phyloP scores from a whole-genome alignment of 2,329 filamentous ascomycete genomes.

The Fusarium tanahbumbuense region DNA sequence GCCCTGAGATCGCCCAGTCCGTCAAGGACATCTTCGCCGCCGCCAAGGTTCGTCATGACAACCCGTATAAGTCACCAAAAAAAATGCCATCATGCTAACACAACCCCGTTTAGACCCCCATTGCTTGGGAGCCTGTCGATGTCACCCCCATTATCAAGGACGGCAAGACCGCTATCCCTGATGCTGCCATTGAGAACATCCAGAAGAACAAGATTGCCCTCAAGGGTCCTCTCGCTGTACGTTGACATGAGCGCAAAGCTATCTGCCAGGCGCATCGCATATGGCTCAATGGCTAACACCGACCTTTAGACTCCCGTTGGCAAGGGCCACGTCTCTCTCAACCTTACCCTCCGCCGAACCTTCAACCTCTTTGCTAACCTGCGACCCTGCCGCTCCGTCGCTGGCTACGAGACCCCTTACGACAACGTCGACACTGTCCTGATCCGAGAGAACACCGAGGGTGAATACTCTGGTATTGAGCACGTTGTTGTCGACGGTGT shows the following conservation, averaged over 20 bases:
- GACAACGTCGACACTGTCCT: slow-evolving; percentile 96
- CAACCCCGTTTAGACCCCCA: slow-evolving; percentile 71
- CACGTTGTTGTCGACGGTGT: slow-evolving; percentile 98
- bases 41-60: slow-evolving; percentile 75
- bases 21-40: slow-evolving; percentile 99
- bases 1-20: slow-evolving; percentile 95
- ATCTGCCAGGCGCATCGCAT: slow-evolving; percentile 10
- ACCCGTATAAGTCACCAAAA: slow-evolving; percentile 11
- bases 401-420: slow-evolving; percentile 98
- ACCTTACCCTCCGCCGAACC: slow-evolving; percentile 96
- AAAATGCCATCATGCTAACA: slow-evolving; percentile 41
- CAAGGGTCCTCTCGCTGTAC: slow-evolving; percentile 95
- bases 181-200: slow-evolving; percentile 92
- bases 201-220: slow-evolving; percentile 96
- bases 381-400: slow-evolving; percentile 95
- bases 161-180: slow-evolving; percentile 94
- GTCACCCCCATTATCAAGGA: slow-evolving; percentile 94
- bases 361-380: slow-evolving; percentile 99
- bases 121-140: slow-evolving; percentile 97
- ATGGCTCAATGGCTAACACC: slow-evolving; percentile 28
- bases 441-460: slow-evolving; percentile 99
- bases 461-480: slow-evolving; percentile 99
- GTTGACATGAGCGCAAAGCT: slow-evolving; percentile 49
- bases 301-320: slow-evolving; percentile 83
- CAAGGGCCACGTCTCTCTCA: slow-evolving; percentile 99